Conservation (phyloP, 495 filamentous ascomycete species). For the Hyaloscypha hepaticicola region DNA sequence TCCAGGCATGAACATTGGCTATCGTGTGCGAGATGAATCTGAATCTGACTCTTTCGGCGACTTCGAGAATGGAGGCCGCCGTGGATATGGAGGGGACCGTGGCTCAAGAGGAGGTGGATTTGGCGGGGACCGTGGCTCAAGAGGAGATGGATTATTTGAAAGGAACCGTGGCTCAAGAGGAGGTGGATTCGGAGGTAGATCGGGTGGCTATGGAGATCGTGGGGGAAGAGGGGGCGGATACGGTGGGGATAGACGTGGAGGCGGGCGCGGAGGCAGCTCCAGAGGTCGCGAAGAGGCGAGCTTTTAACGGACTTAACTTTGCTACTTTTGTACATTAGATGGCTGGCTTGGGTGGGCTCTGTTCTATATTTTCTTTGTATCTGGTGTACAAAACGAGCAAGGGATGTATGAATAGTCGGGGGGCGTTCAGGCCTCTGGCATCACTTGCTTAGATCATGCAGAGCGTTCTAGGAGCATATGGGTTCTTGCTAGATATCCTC, state of each 20-base stretch:
- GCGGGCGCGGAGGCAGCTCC: neutral
- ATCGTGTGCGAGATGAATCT: conserved; percentile 16
- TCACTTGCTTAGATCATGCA: conserved; percentile 21
- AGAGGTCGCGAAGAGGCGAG: conserved; percentile 3
- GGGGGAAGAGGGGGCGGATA: neutral
- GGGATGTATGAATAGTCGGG: conserved; percentile 14
- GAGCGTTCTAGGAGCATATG: conserved; percentile 18
- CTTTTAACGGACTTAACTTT: neutral
- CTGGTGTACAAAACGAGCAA: conserved; percentile 14
- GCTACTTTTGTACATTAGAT: conserved; percentile 5
- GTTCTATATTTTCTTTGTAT: conserved; percentile 2
- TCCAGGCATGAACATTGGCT: conserved; percentile 46
- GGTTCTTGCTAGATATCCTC: neutral
- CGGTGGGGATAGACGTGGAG: neutral
- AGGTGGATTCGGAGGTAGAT: conserved; percentile 10
- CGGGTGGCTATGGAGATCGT: too few species aligned
- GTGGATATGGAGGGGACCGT: conserved; percentile 14
- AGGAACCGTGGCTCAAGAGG: conserved; percentile 3
- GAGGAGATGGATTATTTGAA: neutral
- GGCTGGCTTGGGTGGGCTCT: neutral
- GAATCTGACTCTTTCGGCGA: conserved; percentile 9
- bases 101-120: conserved; percentile 27
- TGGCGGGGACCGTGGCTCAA: conserved; percentile 17
- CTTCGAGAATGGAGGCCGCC: neutral
- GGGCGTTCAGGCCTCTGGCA: conserved; percentile 8